Percentiles rank a stretch among this genome's conserved stretches.
phyloP scores from a whole-genome alignment of 495 filamentous ascomycete genomes.

The Hypomontagnella monticulosa region DNA sequence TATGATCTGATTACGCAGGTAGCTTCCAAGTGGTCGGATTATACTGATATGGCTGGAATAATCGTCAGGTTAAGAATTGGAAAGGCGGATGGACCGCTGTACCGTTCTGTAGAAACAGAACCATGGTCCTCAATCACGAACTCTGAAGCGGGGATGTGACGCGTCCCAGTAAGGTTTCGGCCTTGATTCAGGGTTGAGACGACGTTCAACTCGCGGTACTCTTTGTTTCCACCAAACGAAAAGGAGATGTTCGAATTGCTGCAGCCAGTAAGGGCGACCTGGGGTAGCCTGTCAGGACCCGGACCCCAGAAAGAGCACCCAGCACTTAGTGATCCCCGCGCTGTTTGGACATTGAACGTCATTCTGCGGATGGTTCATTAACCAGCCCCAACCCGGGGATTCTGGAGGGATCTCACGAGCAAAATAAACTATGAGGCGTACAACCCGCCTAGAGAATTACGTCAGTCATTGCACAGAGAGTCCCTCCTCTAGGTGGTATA shows the following conservation, averaged over 20 bases:
- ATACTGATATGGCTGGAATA: background rate
- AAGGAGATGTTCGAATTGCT: conserved; percentile 2
- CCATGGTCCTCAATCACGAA: conserved; percentile 4
- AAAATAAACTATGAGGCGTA: conserved; percentile 4
- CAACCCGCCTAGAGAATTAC: background rate
- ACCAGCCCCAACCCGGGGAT: background rate
- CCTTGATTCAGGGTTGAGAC: background rate
- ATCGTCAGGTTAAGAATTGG: background rate
- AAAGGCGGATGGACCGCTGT: background rate
- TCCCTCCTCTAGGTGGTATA: background rate
- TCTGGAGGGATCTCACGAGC: background rate
- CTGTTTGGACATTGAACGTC: conserved; percentile 1
- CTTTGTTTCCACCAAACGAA: background rate
- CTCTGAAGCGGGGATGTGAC: conserved; percentile 4
- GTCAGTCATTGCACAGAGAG: background rate
- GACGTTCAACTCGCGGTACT: background rate
- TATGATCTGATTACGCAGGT: background rate
- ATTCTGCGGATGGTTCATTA: background rate
- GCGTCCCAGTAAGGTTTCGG: conserved; percentile 4
- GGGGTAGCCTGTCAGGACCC: background rate
- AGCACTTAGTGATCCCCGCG: background rate
- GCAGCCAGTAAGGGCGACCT: background rate
- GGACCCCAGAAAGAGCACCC: conserved; percentile 9
- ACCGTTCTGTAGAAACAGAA: background rate
- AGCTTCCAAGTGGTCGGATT: background rate